Evolutionary conservation across 179 eudicot species (phyloP).

Genomic region (Patellifolia procumbens): DNA sequence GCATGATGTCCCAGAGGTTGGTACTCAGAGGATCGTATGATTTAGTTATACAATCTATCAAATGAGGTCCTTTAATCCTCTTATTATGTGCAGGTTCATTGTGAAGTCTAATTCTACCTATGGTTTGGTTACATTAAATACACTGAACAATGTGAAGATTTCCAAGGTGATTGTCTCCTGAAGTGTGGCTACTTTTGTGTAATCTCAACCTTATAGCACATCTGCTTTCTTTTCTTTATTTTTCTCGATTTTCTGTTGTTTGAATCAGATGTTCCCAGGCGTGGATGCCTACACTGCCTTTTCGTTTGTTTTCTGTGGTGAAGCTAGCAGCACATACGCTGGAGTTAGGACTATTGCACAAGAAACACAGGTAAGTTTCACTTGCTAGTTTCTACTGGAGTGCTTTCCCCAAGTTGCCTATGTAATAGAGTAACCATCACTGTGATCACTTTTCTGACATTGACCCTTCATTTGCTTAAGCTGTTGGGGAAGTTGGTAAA

Average conservation of each 20-base stretch:
- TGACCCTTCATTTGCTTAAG: constrained; percentile 1
- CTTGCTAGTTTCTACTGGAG: background rate
- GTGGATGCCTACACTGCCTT: constrained; percentile 72
- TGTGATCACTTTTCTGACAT: background rate
- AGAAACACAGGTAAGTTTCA: constrained; percentile 73
- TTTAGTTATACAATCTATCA: background rate
- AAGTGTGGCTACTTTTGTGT: constrained; percentile 8
- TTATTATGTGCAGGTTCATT: constrained; percentile 44
- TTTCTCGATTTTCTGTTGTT: constrained; percentile 7
- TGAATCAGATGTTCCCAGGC: constrained; percentile 59
- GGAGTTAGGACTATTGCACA: constrained; percentile 56
- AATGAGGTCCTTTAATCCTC: background rate
- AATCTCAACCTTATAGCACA: background rate
- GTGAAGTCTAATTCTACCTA: constrained; percentile 40
- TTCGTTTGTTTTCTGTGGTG: constrained; percentile 56
- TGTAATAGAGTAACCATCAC: background rate
- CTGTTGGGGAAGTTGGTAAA: background rate
- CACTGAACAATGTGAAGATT: constrained; percentile 46
- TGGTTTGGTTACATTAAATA: constrained; percentile 36
- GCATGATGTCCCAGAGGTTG: constrained; percentile 72
- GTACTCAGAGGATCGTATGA: constrained; percentile 10
- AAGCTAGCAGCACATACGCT: constrained; percentile 38
- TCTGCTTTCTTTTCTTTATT: background rate
- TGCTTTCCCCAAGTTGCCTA: background rate
- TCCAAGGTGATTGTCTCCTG: constrained; percentile 46